Evolutionary conservation across 257 asterid genomes (phyloP), one percentile per base, ranked within the genome.

Genomic region (Solanum chilense): DNA sequence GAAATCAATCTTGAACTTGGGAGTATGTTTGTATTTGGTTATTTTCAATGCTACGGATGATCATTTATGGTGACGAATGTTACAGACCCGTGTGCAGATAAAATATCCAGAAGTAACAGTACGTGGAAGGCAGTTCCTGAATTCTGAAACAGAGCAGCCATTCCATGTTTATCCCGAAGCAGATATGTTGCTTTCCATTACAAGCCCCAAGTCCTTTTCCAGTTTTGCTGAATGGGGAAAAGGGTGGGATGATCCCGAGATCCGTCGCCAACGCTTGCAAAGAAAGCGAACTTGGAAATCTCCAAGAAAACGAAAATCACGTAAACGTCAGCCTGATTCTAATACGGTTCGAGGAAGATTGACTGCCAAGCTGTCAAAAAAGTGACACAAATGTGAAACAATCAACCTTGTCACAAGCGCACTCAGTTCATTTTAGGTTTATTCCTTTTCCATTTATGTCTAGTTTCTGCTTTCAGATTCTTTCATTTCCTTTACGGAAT

Each of bases 221-320:
- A 89, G 94, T 90, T 95, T 94, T 86, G 89, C 97, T 49, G 97
- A 94, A 77, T 94, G 98, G 98, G 96, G 95, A 52, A 91, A 92
- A 90, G 98, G 98, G 7, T 95, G 98, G 97, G 97, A 97, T 27
- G 96, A 95, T 88, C 98, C 98, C 33, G 95, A 95, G 86, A 92
- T 93, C 47, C 94, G 98, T 75, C 93, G 91, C 74, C 96, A 94
- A 88, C 95, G 97, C 33, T 90, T 95, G 62, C 89, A 88, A 82
- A 87, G 88, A 82, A 92, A 15, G 86, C 58, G 66, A 87, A 18
- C 88, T 3, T 23, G 83, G 66, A 91, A 84, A 91, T 93, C 87
- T 80, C 91, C 93, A 12, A 91, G 89, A 89, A 89, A 88, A 82
- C 90, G 87, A 88, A 93, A 87, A 86, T 39, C 86, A 6, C 82